A percentile compares a stretch with the other conserved stretches of the same genome.
Conservation (phyloP, 2,329 filamentous ascomycete genomes). For the Apiospora pterosperma region DNA sequence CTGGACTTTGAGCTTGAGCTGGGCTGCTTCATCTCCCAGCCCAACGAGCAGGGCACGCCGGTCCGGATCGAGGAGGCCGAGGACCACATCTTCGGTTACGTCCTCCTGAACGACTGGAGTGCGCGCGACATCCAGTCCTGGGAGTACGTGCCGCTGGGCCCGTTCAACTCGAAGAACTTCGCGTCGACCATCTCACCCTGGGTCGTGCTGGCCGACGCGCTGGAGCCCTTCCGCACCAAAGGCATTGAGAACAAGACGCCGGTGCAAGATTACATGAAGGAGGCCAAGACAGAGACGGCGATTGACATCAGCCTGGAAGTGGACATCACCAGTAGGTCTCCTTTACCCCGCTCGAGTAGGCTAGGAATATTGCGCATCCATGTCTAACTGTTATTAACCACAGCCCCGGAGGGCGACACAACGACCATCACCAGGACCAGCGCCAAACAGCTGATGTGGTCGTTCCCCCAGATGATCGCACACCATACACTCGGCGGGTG, state of each 20-base stretch:
- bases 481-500: constrained; percentile 78
- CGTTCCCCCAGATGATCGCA: constrained; percentile 78
- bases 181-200: constrained; percentile 74
- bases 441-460: constrained; percentile 70
- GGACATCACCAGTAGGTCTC: constrained; percentile 52
- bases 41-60: constrained; percentile 61
- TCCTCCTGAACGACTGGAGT: constrained; percentile 86
- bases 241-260: constrained; percentile 31
- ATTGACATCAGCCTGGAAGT: constrained; percentile 70
- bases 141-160: constrained; percentile 81
- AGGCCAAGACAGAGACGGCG: constrained; percentile 54
- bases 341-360: no score
- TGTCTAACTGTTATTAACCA: background rate
- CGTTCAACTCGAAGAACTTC: constrained; percentile 84
- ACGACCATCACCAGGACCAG: constrained; percentile 60
- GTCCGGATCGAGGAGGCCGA: constrained; percentile 63
- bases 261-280: constrained; percentile 48
- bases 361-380: no score
- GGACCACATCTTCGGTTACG: constrained; percentile 72
- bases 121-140: constrained; percentile 79
- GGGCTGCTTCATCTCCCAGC: constrained; percentile 67
- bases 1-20: constrained; percentile 81
- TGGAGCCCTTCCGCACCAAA: constrained; percentile 52
- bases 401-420: constrained; percentile 42
- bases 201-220: constrained; percentile 73